Evolutionary conservation across 2,329 filamentous ascomycete species (phyloP).

Genomic region (Colletotrichum cuscutae): DNA sequence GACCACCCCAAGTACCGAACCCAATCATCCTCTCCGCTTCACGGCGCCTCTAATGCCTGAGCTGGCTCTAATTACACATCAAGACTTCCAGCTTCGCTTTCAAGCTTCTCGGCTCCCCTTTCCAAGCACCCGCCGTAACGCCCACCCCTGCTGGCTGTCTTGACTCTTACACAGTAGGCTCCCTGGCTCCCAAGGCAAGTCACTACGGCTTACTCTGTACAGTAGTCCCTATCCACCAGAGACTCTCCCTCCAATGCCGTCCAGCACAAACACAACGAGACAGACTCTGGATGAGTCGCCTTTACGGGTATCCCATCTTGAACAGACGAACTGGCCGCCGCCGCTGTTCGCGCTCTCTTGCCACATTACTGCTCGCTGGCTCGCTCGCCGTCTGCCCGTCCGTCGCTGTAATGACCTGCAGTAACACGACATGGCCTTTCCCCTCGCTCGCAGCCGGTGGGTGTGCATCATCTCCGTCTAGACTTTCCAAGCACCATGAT

Average conservation of each 20-base stretch:
- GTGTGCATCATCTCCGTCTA: not conserved
- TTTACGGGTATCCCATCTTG: not conserved
- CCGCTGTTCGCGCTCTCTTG: not conserved
- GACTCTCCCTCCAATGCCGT: not conserved
- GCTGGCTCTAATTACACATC: conserved; percentile 18
- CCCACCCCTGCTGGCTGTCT: conserved; percentile 11
- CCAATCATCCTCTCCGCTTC: conserved; percentile 17
- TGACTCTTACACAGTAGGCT: not conserved
- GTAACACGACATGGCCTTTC: conserved; percentile 12
- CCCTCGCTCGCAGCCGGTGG: no score
- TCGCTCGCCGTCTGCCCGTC: not conserved
- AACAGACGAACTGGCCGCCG: conserved; percentile 8
- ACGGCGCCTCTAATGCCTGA: conserved; percentile 5
- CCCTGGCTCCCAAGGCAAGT: not conserved
- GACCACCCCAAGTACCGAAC: conserved; percentile 26
- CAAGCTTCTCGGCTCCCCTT: conserved; percentile 25
- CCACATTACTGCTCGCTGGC: not conserved
- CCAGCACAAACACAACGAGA: not conserved
- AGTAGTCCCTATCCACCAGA: conserved; percentile 6
- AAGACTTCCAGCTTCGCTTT: not conserved
- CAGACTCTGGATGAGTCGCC: not conserved
- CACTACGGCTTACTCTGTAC: not conserved
- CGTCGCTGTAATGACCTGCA: conserved; percentile 4
- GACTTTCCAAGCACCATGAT: not conserved
- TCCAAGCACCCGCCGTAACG: conserved; percentile 3